Base-by-base conservation (phyloP, 2,329 filamentous ascomycete species). In the Xylariaceae sp. region DNA sequence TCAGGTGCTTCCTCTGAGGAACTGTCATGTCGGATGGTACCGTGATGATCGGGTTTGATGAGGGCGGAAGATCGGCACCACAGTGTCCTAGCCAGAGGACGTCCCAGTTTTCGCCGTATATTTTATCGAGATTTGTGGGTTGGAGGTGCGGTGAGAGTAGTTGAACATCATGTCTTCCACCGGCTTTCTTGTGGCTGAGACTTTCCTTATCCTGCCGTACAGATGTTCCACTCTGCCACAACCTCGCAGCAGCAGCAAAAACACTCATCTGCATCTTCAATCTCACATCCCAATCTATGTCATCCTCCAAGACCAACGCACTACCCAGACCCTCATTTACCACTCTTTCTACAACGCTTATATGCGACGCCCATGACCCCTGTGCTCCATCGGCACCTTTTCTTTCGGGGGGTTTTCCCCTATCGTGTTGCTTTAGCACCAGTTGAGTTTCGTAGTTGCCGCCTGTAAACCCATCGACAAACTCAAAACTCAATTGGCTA, bases 281-380 rank as follows among this genome's bases (percentile, higher is more conserved):
- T 0, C 71, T 67, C 12, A 82, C 64, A 50, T 83, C 80, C 80
- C 80, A 83, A 65, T 83, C 80, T 17, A 74, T 71, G 50, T 83
- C 80, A 58, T 83, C 80, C 59, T 83, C 80, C 22, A 83, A 62
- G 28, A 83, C 76, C 2, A 83, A 65, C 0, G 76, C 78, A 1
- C 74, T 76, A 1, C 69, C 66, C 2, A 79, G 57, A 39, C 74
- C 72, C 11, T 73, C 64, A n/a, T 73, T 66, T 12, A 81, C 69
- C 12, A 82, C 66, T 18, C 69, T 71, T 47, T 51, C 45, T 7
- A 64, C 18, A 0, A 66, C 68, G 42, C 72, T 71, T 64, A 74
- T 67, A 50, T 76, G 74, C 0, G 68, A 70, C 5, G 68, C 61
- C 73, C 73, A 76, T 2, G 65, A 71, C 56, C 48, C 70, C 60